Percentiles rank a stretch among this genome's conserved stretches.
Evolutionary conservation across 768 basidiomycete species (phyloP).

Genomic region (Tylopilus vinaceipallidus): DNA sequence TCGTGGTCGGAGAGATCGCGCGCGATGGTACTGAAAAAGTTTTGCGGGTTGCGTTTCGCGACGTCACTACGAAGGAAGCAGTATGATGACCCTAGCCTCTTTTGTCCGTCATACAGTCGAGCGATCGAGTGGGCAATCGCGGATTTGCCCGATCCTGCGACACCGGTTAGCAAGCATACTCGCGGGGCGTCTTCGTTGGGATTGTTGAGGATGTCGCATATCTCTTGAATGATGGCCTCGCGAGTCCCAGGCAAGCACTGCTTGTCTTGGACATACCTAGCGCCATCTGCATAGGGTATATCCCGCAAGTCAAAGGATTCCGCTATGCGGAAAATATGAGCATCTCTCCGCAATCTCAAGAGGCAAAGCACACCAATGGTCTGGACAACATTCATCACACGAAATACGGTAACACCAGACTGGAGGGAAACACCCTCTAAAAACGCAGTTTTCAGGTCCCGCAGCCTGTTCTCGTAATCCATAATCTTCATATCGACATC

Average conservation of each 20-base stretch:
- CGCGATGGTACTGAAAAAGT: constrained; percentile 36
- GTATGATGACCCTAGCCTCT: constrained; percentile 32
- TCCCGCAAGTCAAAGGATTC: constrained; percentile 18
- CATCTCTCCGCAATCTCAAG: background rate
- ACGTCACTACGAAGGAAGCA: constrained; percentile 24
- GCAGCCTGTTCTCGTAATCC: constrained; percentile 18
- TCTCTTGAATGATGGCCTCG: constrained; percentile 13
- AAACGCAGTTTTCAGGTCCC: constrained; percentile 17
- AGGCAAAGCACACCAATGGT: constrained; percentile 1
- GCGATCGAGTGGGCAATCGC: constrained; percentile 32
- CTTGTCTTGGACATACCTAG: constrained; percentile 23
- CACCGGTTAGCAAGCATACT: constrained; percentile 29
- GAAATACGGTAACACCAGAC: constrained; percentile 18
- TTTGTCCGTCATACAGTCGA: constrained; percentile 21
- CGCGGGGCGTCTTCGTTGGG: constrained; percentile 13
- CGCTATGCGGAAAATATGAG: constrained; percentile 2
- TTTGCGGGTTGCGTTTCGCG: constrained; percentile 19
- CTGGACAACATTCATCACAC: constrained; percentile 18
- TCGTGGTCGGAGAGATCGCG: constrained; percentile 33
- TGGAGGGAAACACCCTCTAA: constrained; percentile 15
- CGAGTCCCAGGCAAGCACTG: constrained; percentile 21
- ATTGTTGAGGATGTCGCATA: constrained; percentile 17
- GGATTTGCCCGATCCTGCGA: constrained; percentile 32
- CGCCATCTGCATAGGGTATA: constrained; percentile 23
- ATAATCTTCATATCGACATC: constrained; percentile 19